These are phyloP conservation scores for Lagenaria siceraria DNA, from an alignment of 306 rosid genomes.

Conservation along the genomic window DNA sequence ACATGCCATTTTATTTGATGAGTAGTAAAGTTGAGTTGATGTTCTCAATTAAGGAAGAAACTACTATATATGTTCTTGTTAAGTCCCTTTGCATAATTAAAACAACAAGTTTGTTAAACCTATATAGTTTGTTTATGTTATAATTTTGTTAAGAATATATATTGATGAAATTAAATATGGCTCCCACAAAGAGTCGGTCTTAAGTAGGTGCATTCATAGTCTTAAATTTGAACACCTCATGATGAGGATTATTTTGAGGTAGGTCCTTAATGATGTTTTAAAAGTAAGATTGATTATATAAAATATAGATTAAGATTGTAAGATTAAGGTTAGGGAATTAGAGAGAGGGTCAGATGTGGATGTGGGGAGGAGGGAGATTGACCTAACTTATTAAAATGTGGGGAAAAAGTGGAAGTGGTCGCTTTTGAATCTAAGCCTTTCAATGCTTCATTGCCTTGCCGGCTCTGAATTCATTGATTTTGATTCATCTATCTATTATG, in stretches of 20 bases:
- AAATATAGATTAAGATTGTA: neutral
- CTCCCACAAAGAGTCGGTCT: neutral
- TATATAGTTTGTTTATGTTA: neutral
- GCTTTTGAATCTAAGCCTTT: neutral
- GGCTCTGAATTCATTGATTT: neutral
- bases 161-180: neutral
- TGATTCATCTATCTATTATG: neutral
- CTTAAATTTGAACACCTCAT: neutral
- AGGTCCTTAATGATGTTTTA: neutral
- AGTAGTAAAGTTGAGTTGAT: neutral
- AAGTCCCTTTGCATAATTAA: neutral
- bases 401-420: neutral
- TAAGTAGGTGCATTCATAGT: neutral
- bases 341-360: neutral
- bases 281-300: neutral
- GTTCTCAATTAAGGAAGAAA: neutral
- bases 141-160: neutral
- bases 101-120: neutral
- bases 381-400: neutral
- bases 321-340: neutral
- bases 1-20: neutral
- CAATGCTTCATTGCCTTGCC: neutral
- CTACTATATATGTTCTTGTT: neutral
- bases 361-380: neutral
- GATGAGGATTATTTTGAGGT: neutral